These are phyloP conservation scores for Coemansia pectinata DNA, from an alignment of 192 early-diverging fungal species.

Conservation along the genomic window DNA sequence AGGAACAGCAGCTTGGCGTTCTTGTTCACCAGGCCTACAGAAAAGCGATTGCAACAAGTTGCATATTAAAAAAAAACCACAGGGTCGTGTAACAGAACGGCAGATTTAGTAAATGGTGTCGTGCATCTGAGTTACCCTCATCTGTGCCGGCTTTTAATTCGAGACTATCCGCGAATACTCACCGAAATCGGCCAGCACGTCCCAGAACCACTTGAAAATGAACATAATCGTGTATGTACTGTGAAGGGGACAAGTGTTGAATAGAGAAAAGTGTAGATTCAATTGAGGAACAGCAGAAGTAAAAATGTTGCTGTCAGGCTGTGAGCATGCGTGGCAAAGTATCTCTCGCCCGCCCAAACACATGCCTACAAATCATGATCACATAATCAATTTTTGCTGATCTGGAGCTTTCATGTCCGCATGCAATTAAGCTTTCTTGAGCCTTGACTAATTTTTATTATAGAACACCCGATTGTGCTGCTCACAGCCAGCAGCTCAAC, in stretches of 20 bases:
- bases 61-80: background rate
- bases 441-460: background rate
- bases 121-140: background rate
- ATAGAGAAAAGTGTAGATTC: background rate
- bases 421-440: background rate
- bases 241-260: background rate
- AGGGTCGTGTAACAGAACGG: background rate
- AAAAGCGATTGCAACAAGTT: background rate
- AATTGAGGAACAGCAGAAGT: background rate
- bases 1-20: conserved; percentile 99
- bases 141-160: background rate
- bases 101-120: background rate
- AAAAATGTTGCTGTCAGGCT: background rate
- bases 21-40: conserved; percentile 94
- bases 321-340: too few relatives aligned
- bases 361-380: background rate
- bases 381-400: background rate
- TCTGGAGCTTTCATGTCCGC: background rate
- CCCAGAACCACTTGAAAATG: conserved; percentile 97
- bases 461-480: background rate
- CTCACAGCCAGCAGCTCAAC: background rate
- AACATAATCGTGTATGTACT: conserved; percentile 68
- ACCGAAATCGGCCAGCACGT: conserved; percentile 89
- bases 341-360: background rate
- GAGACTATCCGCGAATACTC: conserved; percentile 36